Conservation (phyloP, 331 rosid genomes). For the Malus hybrid region DNA sequence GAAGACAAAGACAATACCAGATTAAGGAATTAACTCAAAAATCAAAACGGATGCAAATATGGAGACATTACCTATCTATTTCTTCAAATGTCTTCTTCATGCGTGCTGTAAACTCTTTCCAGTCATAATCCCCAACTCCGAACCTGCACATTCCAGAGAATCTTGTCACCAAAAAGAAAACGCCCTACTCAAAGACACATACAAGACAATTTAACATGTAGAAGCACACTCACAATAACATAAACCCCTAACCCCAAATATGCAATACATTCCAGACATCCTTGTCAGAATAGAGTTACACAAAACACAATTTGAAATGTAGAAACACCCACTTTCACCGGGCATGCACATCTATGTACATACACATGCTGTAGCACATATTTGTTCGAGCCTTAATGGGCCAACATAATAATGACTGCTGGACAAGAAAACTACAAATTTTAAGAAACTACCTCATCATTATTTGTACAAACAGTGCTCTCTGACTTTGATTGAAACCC, state of each 20-base stretch:
- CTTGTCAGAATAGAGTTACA: not conserved
- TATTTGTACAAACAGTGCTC: conserved; percentile 90
- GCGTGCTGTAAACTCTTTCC: conserved; percentile 84
- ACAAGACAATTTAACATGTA: not conserved
- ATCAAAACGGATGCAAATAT: not conserved
- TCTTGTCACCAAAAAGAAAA: not conserved
- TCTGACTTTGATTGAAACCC: conserved; percentile 94
- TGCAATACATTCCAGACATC: not conserved
- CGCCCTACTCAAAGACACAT: not conserved
- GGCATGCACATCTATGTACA: not conserved
- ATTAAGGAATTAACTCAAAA: not conserved
- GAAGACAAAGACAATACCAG: not conserved
- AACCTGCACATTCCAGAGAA: conserved; percentile 50
- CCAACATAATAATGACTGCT: not conserved
- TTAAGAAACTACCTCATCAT: conserved; percentile 66
- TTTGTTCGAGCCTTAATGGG: not conserved
- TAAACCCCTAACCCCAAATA: not conserved
- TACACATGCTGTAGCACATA: not conserved
- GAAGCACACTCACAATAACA: not conserved
- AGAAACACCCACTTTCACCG: not conserved
- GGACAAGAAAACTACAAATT: not conserved
- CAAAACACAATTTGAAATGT: not conserved
- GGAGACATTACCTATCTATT: conserved; percentile 57
- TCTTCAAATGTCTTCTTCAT: conserved; percentile 89
- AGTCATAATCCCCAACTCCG: conserved; percentile 88